Conservation (phyloP, 345 rosid genomes). For the Eucalyptus urophylla region DNA sequence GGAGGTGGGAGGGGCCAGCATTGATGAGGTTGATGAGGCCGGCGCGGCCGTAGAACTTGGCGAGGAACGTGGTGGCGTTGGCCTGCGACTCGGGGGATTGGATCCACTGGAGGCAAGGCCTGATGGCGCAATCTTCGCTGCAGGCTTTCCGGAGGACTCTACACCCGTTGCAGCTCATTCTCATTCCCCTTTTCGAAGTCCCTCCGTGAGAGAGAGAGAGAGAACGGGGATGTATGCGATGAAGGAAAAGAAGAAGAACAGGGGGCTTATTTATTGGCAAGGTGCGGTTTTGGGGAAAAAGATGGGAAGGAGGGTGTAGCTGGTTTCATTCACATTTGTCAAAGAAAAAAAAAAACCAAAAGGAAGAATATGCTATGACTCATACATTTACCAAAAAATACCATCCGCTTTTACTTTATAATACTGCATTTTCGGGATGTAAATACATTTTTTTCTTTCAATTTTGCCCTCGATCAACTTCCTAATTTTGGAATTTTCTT, state of each 20-base stretch:
- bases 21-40: constrained; percentile 30
- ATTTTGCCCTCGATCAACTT: background rate
- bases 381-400: background rate
- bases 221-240: background rate
- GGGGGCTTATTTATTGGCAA: background rate
- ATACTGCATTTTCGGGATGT: background rate
- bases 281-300: background rate
- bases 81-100: constrained; percentile 21
- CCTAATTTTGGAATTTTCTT: background rate
- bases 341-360: background rate
- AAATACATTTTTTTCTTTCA: too few species aligned
- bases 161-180: constrained; percentile 40
- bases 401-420: too few species aligned
- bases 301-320: background rate
- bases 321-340: background rate
- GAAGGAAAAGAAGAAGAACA: background rate
- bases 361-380: background rate
- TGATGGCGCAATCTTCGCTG: constrained; percentile 20
- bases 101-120: constrained; percentile 37
- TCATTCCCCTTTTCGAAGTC: background rate
- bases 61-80: constrained; percentile 29
- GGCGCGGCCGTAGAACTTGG: constrained; percentile 36
- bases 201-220: background rate
- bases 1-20: constrained; percentile 29
- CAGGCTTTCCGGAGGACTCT: constrained; percentile 33